Base-by-base conservation (phyloP, 2,329 filamentous ascomycete species). In the Pseudopyricularia cyperi region DNA sequence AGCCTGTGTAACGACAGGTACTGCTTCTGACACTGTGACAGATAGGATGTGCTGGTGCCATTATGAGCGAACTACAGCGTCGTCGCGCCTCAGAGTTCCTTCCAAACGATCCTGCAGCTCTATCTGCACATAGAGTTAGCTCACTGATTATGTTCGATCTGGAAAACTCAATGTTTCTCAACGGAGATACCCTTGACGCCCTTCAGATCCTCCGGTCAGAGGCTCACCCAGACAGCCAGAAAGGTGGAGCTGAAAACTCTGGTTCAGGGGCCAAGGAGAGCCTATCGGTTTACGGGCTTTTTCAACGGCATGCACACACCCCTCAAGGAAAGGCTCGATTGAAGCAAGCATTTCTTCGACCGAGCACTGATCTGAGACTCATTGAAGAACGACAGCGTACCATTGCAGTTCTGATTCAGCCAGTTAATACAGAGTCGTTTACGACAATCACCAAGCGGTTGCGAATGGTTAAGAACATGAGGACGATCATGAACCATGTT, bases 181-280 rank as follows among this genome's bases (percentile, higher is more conserved):
- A 88, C 58, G 71, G 77, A 2, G 89, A 96, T 61, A 87, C 90
- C 0, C 70, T 97, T 42, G 68, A 80, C 14, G 89, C 89, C 1
- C 75, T 98, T 8, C 91, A 96, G 60, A 87, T 98, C 28, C 73
- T 95, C 26, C 83, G 85, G 52, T 81, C 85, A 1, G 90, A 96
- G 63, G 79, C 79, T 11, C 89, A 95, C 64, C 90, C 88, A 4
- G 89, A 89, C 61, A 82, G 79, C 48, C 85, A 91, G 56, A 86
- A 83, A 58, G 83, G 85, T 67, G 86, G 85, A 0, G 79, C 82
- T 3, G 77, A 74, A 7, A 77, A 72, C 56, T 72, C 73, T 30
- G 75, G 71, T 26, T 80, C 76, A 1, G 82, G 78, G 19, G 76
- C 78, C 1, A 95, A 91, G 64, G 89, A 95, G 67, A 85, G 81